These are phyloP conservation scores for Talaromyces sp. DNA, from an alignment of 2,329 filamentous ascomycete species.

Conservation along the genomic window DNA sequence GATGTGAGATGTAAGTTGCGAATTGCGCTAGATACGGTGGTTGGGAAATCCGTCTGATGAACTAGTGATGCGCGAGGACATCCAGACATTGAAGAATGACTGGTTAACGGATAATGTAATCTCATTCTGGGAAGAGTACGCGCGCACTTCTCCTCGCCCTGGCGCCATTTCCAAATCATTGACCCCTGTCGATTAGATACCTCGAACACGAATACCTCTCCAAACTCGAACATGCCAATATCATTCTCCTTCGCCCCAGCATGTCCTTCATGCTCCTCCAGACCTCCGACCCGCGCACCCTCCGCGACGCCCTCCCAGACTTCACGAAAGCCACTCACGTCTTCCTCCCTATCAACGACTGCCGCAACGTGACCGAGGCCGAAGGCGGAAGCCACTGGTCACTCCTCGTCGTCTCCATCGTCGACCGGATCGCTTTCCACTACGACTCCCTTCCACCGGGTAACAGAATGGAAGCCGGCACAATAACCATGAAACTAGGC, in stretches of 20 bases:
- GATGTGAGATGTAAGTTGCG: conserved; percentile 59
- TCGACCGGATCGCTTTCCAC: conserved; percentile 91
- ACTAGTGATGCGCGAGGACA: conserved; percentile 80
- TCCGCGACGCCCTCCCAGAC: conserved; percentile 70
- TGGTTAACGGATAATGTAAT: conserved; percentile 99
- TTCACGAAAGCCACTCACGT: conserved; percentile 81
- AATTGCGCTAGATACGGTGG: conserved; percentile 28
- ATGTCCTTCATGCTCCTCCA: conserved; percentile 92
- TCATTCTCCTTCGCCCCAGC: conserved; percentile 83
- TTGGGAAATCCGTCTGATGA: neutral
- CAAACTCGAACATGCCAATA: conserved; percentile 75
- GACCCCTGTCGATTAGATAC: conserved; percentile 48
- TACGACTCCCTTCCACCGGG: conserved; percentile 81
- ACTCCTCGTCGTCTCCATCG: conserved; percentile 78
- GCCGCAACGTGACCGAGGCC: conserved; percentile 67
- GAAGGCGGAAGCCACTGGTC: conserved; percentile 96
- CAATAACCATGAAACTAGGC: conserved; percentile 66
- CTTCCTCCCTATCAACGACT: conserved; percentile 94
- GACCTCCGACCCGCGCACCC: conserved; percentile 54
- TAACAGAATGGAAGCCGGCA: conserved; percentile 70
- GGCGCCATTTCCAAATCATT: neutral
- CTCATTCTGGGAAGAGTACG: conserved; percentile 93
- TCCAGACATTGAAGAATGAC: conserved; percentile 82
- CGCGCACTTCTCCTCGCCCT: conserved; percentile 24
- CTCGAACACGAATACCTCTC: conserved; percentile 84